phyloP scores from a whole-genome alignment of 2,329 filamentous ascomycete species.

The Fusarium palustre region DNA sequence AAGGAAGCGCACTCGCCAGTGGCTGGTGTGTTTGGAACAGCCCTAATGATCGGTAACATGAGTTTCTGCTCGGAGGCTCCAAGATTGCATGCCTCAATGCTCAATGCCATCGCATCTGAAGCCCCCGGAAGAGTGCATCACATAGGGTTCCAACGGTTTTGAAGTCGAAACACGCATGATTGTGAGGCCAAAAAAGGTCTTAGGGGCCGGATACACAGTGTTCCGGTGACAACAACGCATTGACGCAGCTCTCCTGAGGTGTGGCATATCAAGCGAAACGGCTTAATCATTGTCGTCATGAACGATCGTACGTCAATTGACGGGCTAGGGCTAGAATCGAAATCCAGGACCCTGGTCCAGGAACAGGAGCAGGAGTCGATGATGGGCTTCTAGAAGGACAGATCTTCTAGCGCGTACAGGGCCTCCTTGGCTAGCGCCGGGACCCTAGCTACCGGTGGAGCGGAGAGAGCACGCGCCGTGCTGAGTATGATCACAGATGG shows the following conservation, averaged over 20 bases:
- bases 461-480: constrained; percentile 30
- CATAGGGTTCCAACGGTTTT: constrained; percentile 38
- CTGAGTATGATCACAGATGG: constrained; percentile 39
- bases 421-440: constrained; percentile 34
- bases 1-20: constrained; percentile 14
- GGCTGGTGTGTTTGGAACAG: constrained; percentile 35
- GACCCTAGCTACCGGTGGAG: constrained; percentile 41
- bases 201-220: constrained; percentile 22
- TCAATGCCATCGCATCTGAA: constrained; percentile 35
- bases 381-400: constrained; percentile 47
- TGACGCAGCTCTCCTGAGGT: constrained; percentile 32
- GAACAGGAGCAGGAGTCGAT: constrained; percentile 37
- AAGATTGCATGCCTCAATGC: constrained; percentile 46
- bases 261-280: constrained; percentile 29
- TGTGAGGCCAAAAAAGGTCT: constrained; percentile 26
- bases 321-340: constrained; percentile 30
- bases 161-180: constrained; percentile 39
- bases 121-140: constrained; percentile 30
- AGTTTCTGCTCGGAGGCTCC: constrained; percentile 34
- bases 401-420: constrained; percentile 46
- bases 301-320: constrained; percentile 29
- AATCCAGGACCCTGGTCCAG: constrained; percentile 43
- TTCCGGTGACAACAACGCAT: constrained; percentile 31
- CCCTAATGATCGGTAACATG: constrained; percentile 34
- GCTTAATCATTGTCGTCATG: constrained; percentile 37